Evolutionary conservation across 352 stramenopile species (phyloP), one percentile per base, ranked within the genome.

Genomic region (Aphanomyces cochlioides): DNA sequence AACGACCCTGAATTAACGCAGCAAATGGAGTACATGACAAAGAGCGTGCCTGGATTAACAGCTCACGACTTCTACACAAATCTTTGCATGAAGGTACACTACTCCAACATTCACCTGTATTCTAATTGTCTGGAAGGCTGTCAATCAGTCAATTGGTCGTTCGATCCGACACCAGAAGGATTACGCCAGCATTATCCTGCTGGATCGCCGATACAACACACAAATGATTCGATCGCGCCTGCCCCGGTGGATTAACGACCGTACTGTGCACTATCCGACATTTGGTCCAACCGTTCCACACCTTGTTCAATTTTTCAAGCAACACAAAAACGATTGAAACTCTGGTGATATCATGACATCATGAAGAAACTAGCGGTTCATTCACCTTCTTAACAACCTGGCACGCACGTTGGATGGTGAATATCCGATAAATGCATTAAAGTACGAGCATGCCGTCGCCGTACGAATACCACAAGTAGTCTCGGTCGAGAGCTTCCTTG

Each of bases 111-210:
- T 12, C 15, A 53, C 4, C 10, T 0, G 8, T 66, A 7, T 50
- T 36, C 13, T 36, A 19, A 7, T 15, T n/a, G 37, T 65, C 38
- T 39, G 5, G 28, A 39, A 93, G 65, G 96, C 96, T 0, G 97
- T 99, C 12, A 99, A 99, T 76, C 98, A 99, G 79, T 98, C 90
- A 37, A 98, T 99, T 56, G 98, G 97, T 45, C 84, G 98, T 45
- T 96, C 97, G 8, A 99, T 99, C 80, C 88, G 98, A 1, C 97
- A 99, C 77, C 91, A 91, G 40, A 92, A 95, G 36, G 98, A 99
- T 77, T 99, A 98, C 76, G 95, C 97, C 5, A 88, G 87, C 34
- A 98, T 99, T 69, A 74, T 99, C 17, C 79, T 99, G 12, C 78
- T 98, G 56, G 98, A 99, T 77, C 78, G 87, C 76, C 88, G 98